Evolutionary conservation across 306 rosid species (phyloP).

Genomic region (Begonia masoniana): DNA sequence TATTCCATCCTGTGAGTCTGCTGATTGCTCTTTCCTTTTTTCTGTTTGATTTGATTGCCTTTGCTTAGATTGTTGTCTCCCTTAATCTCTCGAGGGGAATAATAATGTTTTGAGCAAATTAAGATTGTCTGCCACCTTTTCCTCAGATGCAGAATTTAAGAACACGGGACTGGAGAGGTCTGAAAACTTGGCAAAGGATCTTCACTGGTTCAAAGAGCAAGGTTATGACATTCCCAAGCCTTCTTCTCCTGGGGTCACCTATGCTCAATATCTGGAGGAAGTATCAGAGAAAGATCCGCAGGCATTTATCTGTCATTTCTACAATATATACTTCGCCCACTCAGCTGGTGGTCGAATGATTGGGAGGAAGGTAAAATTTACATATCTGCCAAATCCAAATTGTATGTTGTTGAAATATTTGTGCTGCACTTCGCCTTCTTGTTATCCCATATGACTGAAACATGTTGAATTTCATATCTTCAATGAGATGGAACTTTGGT

Average conservation of each 20-base stretch:
- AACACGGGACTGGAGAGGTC: conserved; percentile 94
- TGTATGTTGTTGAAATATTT: too few relatives aligned
- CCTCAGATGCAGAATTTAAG: conserved; percentile 68
- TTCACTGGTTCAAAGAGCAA: conserved; percentile 90
- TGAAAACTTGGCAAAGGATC: conserved; percentile 62
- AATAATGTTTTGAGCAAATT: neutral
- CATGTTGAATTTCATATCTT: too few relatives aligned
- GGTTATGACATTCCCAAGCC: conserved; percentile 79
- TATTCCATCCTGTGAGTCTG: too few relatives aligned
- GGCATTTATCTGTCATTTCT: conserved; percentile 91
- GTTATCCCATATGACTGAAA: too few relatives aligned
- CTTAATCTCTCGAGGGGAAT: too few relatives aligned
- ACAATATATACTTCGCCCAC: conserved; percentile 91
- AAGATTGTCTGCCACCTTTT: neutral
- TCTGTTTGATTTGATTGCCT: too few relatives aligned
- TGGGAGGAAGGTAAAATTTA: conserved; percentile 52
- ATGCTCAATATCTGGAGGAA: conserved; percentile 62
- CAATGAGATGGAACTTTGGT: too few relatives aligned
- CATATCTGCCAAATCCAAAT: too few relatives aligned
- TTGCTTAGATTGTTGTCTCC: too few relatives aligned
- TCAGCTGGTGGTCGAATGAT: conserved; percentile 97
- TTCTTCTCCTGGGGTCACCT: conserved; percentile 64
- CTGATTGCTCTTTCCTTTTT: too few relatives aligned
- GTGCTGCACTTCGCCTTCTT: too few relatives aligned
- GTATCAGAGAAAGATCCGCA: conserved; percentile 70